Evolutionary conservation across 2,329 filamentous ascomycete species (phyloP).

Genomic region (Colletotrichum tabaci): DNA sequence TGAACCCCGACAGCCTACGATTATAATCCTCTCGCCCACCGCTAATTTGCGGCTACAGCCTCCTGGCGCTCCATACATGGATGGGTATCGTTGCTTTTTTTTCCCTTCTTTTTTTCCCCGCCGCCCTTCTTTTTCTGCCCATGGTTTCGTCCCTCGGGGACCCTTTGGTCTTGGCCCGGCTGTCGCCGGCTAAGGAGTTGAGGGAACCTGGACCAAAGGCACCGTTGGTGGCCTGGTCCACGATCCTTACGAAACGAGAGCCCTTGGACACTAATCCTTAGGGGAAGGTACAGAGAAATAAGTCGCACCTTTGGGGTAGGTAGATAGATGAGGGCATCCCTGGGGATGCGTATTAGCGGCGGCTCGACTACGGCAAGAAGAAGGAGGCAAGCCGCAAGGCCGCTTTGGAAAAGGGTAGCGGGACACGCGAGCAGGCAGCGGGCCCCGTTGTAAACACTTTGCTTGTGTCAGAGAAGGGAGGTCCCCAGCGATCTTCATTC

Average conservation of each 20-base stretch:
- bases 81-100: slow-evolving; percentile 29
- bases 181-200: neutral
- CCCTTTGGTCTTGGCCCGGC: neutral
- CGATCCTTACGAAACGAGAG: neutral
- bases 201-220: neutral
- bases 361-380: slow-evolving; percentile 27
- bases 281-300: slow-evolving; percentile 18
- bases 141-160: neutral
- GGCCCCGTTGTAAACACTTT: neutral
- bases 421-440: slow-evolving; percentile 31
- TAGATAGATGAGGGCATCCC: slow-evolving; percentile 3
- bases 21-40: slow-evolving; percentile 14
- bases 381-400: neutral
- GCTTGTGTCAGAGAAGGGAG: slow-evolving; percentile 14
- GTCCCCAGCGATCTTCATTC: slow-evolving; percentile 35
- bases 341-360: slow-evolving; percentile 13
- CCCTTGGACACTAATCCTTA: slow-evolving; percentile 16
- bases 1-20: slow-evolving; percentile 17
- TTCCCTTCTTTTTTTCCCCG: neutral
- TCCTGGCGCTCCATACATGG: slow-evolving; percentile 4
- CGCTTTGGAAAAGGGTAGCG: neutral
- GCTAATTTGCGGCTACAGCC: slow-evolving; percentile 31
- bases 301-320: neutral
- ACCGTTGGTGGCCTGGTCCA: neutral
- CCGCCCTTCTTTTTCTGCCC: neutral